Evolutionary conservation across 2,329 filamentous ascomycete genomes (phyloP).

Genomic region (Nemania abortiva): DNA sequence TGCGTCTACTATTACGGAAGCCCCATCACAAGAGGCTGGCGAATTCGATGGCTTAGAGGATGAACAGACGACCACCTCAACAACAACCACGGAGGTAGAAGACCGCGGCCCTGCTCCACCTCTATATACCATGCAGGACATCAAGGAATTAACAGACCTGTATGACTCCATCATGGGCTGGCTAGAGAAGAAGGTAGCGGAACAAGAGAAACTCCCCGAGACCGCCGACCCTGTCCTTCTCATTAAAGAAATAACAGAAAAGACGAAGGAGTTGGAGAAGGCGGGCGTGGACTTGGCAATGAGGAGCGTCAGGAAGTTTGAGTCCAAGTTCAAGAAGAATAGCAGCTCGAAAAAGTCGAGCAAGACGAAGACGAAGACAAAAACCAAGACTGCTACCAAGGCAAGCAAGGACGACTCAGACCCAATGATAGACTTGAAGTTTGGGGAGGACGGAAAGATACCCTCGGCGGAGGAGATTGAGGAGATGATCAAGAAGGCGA

Average conservation of each 20-base stretch:
- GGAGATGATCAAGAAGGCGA: constrained; percentile 64
- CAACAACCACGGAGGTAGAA: constrained; percentile 60
- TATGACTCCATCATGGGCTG: constrained; percentile 75
- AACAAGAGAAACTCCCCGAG: constrained; percentile 76
- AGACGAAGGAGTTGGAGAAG: constrained; percentile 78
- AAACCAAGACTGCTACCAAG: constrained; percentile 53
- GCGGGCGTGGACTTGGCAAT: constrained; percentile 76
- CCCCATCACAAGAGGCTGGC: constrained; percentile 59
- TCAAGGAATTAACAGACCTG: constrained; percentile 72
- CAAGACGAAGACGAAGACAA: constrained; percentile 58
- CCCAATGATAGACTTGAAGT: constrained; percentile 56
- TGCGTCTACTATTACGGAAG: constrained; percentile 59
- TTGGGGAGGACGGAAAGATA: constrained; percentile 58
- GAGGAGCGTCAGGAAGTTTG: constrained; percentile 72
- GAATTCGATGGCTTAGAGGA: constrained; percentile 85
- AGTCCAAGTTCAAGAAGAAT: constrained; percentile 60
- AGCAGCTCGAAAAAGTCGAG: constrained; percentile 55
- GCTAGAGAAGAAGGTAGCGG: constrained; percentile 77
- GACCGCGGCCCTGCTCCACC: constrained; percentile 69
- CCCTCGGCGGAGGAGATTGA: constrained; percentile 64
- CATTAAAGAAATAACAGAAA: constrained; percentile 76
- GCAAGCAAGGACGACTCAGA: constrained; percentile 51
- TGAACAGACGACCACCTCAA: constrained; percentile 60
- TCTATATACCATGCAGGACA: constrained; percentile 79
- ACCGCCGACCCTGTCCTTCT: constrained; percentile 82